Conservation (phyloP, 192 early-diverging fungal genomes). For the Backusella liffmaniae region DNA sequence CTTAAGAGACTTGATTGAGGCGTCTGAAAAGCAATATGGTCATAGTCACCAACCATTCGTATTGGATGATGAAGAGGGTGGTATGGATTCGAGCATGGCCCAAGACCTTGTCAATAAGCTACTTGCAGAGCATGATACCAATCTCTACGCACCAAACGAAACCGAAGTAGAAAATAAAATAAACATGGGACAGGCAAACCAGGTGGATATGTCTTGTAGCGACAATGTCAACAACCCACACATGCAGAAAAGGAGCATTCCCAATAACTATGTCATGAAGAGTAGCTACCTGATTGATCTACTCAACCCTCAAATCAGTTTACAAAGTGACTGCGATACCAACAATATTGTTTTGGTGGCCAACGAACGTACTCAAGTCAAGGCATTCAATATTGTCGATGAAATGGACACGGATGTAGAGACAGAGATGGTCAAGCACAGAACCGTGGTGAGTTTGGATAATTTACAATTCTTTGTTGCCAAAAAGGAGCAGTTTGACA, state of each 20-base stretch:
- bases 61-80: conserved; percentile 16
- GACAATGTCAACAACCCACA: conserved; percentile 42
- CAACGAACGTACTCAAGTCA: conserved; percentile 59
- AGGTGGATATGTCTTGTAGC: conserved; percentile 15
- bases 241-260: conserved; percentile 49
- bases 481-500: conserved; percentile 44
- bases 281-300: conserved; percentile 60
- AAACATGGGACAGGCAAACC: background rate
- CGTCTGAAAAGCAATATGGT: background rate
- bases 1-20: conserved; percentile 61
- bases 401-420: conserved; percentile 38
- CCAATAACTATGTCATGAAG: conserved; percentile 50
- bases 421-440: conserved; percentile 54
- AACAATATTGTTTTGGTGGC: conserved; percentile 54
- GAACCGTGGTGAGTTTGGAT: conserved; percentile 61
- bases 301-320: conserved; percentile 72
- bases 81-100: conserved; percentile 34
- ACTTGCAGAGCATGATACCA: conserved; percentile 41
- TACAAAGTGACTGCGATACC: conserved; percentile 54
- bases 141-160: conserved; percentile 46
- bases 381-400: conserved; percentile 57
- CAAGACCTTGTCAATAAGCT: conserved; percentile 48
- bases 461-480: conserved; percentile 66
- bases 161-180: conserved; percentile 23
- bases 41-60: background rate